Base-by-base conservation (phyloP, 371 early-diverging fungal genomes). In the Apophysomyces trapeziformis region DNA sequence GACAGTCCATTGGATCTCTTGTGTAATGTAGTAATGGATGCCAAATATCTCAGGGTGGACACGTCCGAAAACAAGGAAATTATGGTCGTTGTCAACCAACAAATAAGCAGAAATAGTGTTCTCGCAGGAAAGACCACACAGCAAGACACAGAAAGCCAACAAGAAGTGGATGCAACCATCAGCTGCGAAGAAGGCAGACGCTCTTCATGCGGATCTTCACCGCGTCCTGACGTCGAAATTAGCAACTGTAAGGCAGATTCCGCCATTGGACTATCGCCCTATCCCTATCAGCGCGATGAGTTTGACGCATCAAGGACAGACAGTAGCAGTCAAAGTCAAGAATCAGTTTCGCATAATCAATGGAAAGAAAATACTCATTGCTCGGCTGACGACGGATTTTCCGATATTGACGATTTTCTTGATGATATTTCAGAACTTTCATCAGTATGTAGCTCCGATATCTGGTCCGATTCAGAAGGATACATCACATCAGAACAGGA, bases 351-450 rank as follows among this genome's bases (percentile, higher is more conserved):
- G 38, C 37, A 67, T 16, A 56, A 63, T 26, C 36, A 63, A 45
- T 46, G 46, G 32, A 58, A 68, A 14, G 44, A 64, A 0, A 62
- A 69, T 54, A 39, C 57, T 36, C 44, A 57, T 4, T 14, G 14
- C 13, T 56, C 58, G 32, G 58, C 61, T 36, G 70, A 73, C 21
- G 70, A 67, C 18, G 62, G 54, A 1, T 39, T 65, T 21, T 62
- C 68, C 14, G 56, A 26, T 13, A 61, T 77, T n/a, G 74, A 72
- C 57, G 75, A 75, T 43, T 63, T 78, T 8, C 61, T 77, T 44
- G 82, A 82, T 46, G 79, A 75, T 64, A 61, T 74, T 9, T 82
- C 82, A 7, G 82, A 82, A 39, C 63, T 82, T 1, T 82, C 82
- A 1, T 79, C 82, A 7, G 70, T 81, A 0, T 67, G 71, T 46